Conservation (phyloP, 2,329 filamentous ascomycete genomes). For the Colletotrichum echinochloae region DNA sequence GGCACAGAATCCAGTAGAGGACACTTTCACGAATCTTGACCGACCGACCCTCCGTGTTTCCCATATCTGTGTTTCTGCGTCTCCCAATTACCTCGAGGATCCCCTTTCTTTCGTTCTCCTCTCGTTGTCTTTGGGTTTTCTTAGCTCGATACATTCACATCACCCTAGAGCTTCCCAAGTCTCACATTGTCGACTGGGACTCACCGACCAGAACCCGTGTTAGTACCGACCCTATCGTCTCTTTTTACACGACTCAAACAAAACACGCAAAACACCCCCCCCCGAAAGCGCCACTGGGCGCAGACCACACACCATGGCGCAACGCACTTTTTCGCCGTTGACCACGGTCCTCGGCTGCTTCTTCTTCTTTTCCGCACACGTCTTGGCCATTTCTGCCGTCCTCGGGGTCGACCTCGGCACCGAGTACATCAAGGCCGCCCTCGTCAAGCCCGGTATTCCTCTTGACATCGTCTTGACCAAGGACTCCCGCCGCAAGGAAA, state of each 20-base stretch:
- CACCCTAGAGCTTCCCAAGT: conserved; percentile 21
- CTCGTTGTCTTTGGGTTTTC: conserved; percentile 1
- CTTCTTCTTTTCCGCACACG: conserved; percentile 60
- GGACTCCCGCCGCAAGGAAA: conserved; percentile 96
- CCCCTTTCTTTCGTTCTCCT: conserved; percentile 6
- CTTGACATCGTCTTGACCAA: conserved; percentile 98
- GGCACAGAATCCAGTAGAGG: conserved; percentile 37
- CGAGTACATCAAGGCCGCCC: conserved; percentile 94
- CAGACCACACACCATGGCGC: conserved; percentile 48
- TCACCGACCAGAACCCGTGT: conserved; percentile 21
- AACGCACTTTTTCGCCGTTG: conserved; percentile 51
- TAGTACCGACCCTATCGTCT: conserved; percentile 16
- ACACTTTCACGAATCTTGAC: conserved; percentile 37
- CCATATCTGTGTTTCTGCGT: conserved; percentile 28
- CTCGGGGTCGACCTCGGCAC: conserved; percentile 95
- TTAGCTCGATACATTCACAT: not conserved
- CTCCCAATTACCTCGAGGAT: conserved; percentile 8
- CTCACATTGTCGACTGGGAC: conserved; percentile 25
- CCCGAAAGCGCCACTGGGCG: conserved; percentile 38
- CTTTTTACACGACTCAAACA: conserved; percentile 13
- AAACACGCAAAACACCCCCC: not conserved
- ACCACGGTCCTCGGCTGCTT: conserved; percentile 54
- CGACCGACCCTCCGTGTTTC: conserved; percentile 23
- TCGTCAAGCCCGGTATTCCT: conserved; percentile 96
- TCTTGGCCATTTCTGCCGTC: conserved; percentile 75